These are phyloP conservation scores for Triticum aestivum DNA, from an alignment of 176 grass and related monocot genomes.

Conservation along the genomic window DNA sequence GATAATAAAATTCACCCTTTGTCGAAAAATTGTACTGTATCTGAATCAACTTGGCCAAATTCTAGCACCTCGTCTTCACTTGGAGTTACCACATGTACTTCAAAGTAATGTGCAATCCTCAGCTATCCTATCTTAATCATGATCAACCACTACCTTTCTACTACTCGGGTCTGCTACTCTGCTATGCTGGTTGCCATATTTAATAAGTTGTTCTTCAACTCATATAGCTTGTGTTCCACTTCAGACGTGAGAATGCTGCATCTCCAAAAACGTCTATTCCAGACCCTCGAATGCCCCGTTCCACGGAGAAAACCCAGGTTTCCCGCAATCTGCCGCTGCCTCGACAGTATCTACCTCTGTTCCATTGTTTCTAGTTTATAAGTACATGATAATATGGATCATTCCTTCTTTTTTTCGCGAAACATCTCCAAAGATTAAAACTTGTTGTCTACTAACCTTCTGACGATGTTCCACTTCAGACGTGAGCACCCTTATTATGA, in stretches of 20 bases:
- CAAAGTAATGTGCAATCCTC: background rate
- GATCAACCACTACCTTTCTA: background rate
- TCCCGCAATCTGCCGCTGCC: background rate
- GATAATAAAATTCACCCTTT: too few relatives aligned
- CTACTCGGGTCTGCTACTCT: too few relatives aligned
- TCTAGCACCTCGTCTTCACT: background rate
- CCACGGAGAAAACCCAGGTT: background rate
- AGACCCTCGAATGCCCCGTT: fast-evolving
- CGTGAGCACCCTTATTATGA: too few relatives aligned
- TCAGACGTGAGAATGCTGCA: background rate
- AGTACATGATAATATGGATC: too few relatives aligned
- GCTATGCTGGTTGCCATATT: too few relatives aligned
- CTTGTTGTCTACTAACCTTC: background rate
- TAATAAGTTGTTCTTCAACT: too few relatives aligned
- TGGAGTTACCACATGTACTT: background rate
- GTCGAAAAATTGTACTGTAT: too few relatives aligned
- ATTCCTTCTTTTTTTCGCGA: too few relatives aligned
- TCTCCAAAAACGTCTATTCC: background rate
- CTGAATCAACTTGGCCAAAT: background rate
- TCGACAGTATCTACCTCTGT: background rate
- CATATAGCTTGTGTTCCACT: background rate
- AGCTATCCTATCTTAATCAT: background rate
- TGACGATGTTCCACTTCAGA: background rate
- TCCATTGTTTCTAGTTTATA: too few relatives aligned
- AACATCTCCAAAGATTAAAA: too few relatives aligned